Conservation (phyloP, 2,329 filamentous ascomycete species). For the Xylariaceae sp. region DNA sequence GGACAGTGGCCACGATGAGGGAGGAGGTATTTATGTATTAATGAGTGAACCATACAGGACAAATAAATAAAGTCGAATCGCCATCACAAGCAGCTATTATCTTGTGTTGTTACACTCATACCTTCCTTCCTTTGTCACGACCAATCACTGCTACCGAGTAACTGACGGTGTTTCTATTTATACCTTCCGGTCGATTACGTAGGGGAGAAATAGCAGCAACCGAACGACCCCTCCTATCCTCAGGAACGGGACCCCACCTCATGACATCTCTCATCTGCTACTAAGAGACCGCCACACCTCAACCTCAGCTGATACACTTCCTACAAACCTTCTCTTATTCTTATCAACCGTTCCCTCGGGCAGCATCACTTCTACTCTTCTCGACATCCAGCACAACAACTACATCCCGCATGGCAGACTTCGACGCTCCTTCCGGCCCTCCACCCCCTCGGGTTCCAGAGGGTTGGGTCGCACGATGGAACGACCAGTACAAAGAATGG, state of each 20-base stretch:
- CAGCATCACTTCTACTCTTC: not conserved
- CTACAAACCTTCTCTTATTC: not conserved
- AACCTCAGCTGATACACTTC: too few relatives aligned
- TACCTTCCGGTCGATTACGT: too few relatives aligned
- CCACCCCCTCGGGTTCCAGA: conserved; percentile 62
- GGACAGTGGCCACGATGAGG: not conserved
- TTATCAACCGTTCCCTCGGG: not conserved
- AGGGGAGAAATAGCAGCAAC: too few relatives aligned
- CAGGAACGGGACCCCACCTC: too few relatives aligned
- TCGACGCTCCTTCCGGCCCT: conserved; percentile 49
- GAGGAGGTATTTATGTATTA: not conserved
- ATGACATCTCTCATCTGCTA: not conserved
- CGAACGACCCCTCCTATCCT: too few relatives aligned
- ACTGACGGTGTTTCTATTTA: too few relatives aligned
- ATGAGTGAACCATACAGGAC: too few relatives aligned
- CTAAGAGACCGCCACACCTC: conserved; percentile 1
- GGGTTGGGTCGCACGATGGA: conserved; percentile 83
- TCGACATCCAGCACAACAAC: conserved; percentile 1
- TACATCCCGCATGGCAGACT: conserved; percentile 47
- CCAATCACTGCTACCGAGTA: too few relatives aligned
- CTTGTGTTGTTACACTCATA: too few relatives aligned
- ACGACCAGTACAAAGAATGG: conserved; percentile 84
- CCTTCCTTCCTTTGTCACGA: too few relatives aligned
- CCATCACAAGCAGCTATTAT: too few relatives aligned
- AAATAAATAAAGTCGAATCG: too few relatives aligned